Evolutionary conservation across 495 filamentous ascomycete genomes (phyloP).

Genomic region (Cercophora scortea): DNA sequence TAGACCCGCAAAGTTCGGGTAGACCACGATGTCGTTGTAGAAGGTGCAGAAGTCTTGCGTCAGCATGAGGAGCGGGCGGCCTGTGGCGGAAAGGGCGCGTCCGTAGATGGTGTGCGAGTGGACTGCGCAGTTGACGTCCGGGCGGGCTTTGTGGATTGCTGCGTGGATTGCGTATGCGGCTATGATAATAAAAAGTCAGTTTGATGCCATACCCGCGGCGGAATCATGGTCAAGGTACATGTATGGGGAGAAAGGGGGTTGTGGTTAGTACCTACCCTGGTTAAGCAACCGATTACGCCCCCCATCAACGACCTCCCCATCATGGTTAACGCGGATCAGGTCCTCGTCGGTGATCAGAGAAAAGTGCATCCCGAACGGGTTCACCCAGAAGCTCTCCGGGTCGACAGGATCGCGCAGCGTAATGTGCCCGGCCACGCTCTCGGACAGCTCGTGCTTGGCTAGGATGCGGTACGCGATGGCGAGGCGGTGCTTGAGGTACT

Average conservation of each 20-base stretch:
- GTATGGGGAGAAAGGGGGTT: too few relatives aligned
- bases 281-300: slow-evolving; percentile 8
- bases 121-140: slow-evolving; percentile 43
- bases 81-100: slow-evolving; percentile 48
- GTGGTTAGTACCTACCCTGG: neutral
- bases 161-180: slow-evolving; percentile 64
- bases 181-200: neutral
- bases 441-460: slow-evolving; percentile 48
- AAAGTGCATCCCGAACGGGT: slow-evolving; percentile 51
- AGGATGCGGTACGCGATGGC: slow-evolving; percentile 64
- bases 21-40: slow-evolving; percentile 43
- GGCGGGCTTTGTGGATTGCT: slow-evolving; percentile 48
- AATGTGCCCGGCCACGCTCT: slow-evolving; percentile 60
- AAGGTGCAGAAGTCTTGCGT: slow-evolving; percentile 50
- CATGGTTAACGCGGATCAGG: slow-evolving; percentile 47
- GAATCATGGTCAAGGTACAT: too few relatives aligned
- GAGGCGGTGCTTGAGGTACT: slow-evolving; percentile 58
- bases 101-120: slow-evolving; percentile 48
- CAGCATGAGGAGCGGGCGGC: slow-evolving; percentile 49
- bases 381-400: slow-evolving; percentile 59
- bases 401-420: slow-evolving; percentile 55
- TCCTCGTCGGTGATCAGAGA: slow-evolving; percentile 42
- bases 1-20: slow-evolving; percentile 48
- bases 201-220: too few relatives aligned
- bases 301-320: slow-evolving; percentile 46